These are phyloP conservation scores for Suhomyces kilbournensis DNA, from an alignment of 805 yeast species.

Conservation along the genomic window DNA sequence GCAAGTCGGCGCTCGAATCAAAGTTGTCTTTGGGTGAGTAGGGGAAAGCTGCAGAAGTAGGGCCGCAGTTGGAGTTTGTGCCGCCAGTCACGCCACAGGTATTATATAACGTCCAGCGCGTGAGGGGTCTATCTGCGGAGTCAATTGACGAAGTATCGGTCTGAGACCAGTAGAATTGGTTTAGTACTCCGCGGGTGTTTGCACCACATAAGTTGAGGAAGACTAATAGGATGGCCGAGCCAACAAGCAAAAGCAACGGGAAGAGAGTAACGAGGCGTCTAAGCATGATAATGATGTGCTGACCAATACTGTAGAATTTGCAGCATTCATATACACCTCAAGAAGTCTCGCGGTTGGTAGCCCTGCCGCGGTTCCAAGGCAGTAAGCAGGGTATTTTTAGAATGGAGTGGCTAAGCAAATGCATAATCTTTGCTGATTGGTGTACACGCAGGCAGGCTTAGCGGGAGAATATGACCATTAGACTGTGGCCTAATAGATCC, in stretches of 20 bases:
- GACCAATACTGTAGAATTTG: background rate
- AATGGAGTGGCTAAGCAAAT: background rate
- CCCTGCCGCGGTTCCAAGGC: background rate
- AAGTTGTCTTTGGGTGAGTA: slow-evolving; percentile 31
- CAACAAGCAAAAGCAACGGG: slow-evolving; percentile 23
- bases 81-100: slow-evolving; percentile 20
- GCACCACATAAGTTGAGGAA: slow-evolving; percentile 29
- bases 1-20: slow-evolving; percentile 3
- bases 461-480: background rate
- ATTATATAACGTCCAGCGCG: slow-evolving; percentile 29
- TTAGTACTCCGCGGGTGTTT: slow-evolving; percentile 15
- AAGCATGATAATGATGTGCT: slow-evolving; percentile 15
- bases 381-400: background rate
- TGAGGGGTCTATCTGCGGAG: slow-evolving; percentile 9
- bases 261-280: slow-evolving; percentile 21
- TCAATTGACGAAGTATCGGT: slow-evolving; percentile 15
- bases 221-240: slow-evolving; percentile 20
- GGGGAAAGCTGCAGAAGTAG: slow-evolving; percentile 25
- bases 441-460: background rate
- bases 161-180: slow-evolving; percentile 26
- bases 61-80: slow-evolving; percentile 17
- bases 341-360: background rate
- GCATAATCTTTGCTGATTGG: background rate
- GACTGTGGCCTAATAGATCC: too few relatives aligned
- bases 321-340: background rate